These are phyloP conservation scores for Penicillium atrosanguineum DNA, from an alignment of 495 filamentous ascomycete species.

Conservation along the genomic window DNA sequence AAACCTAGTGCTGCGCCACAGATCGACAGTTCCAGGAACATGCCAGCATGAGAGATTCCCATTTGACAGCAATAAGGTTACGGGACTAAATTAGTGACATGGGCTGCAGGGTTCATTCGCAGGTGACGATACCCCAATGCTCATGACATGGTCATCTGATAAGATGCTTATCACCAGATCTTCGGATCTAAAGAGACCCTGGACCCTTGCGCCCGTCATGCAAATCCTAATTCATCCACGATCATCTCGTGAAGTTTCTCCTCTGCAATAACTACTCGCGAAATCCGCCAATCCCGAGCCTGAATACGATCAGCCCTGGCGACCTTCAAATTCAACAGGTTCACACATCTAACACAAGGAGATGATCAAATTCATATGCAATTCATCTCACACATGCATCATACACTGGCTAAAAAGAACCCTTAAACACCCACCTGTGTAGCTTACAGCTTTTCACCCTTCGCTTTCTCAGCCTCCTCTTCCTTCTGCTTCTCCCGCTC, in stretches of 20 bases:
- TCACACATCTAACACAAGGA: background rate
- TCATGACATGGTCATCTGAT: slow-evolving; percentile 12
- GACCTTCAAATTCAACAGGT: background rate
- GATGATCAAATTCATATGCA: background rate
- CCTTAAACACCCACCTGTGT: background rate
- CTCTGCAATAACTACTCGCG: background rate
- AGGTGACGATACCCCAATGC: background rate
- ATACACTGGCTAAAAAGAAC: too few species aligned
- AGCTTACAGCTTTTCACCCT: slow-evolving; percentile 5
- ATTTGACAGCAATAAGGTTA: background rate
- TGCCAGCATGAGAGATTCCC: background rate
- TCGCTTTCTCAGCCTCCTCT: slow-evolving; percentile 5
- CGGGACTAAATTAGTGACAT: background rate
- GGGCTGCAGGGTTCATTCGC: background rate
- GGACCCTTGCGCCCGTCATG: background rate
- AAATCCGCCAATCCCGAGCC: too few species aligned
- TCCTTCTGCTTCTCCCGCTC: slow-evolving; percentile 26
- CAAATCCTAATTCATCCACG: background rate
- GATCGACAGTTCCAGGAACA: background rate
- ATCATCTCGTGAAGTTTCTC: background rate
- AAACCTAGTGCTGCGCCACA: background rate
- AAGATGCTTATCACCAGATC: background rate
- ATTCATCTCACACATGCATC: background rate
- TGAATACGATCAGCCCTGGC: background rate
- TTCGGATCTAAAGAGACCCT: background rate